Evolutionary conservation across 805 yeast species (phyloP), one percentile per base, ranked within the genome.

Genomic region (Pichia californica): DNA sequence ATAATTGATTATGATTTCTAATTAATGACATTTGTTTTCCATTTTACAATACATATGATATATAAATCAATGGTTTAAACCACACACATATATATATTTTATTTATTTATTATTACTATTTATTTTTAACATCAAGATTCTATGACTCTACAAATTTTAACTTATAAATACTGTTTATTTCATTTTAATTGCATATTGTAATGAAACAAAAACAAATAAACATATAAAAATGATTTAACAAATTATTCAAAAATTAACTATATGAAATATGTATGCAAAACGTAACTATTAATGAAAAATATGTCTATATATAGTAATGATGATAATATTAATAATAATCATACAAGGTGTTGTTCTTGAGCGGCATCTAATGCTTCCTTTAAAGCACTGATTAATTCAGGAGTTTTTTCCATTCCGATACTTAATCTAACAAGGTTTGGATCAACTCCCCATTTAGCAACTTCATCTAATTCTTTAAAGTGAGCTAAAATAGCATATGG

Each of bases 401-500:
- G 71, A 32, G 72, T 69, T 36, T 81, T 86, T 59, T 89, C 98
- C 40, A 88, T 67, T 0, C 98, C 98, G 44, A 89, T 75, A 59
- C 94, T 83, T 43, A 89, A 72, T 58, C 97, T 71, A 38, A 89
- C 79, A 48, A 89, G 65, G 57, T 82, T 74, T 47, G 79, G 68
- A 57, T 86, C 95, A 27, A 88, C 86, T 2, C 93, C 95, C 81
- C 87, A 88, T 53, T 77, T 68, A 40, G 74, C 85, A 19, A 85
- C 81, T 55, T 80, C 88, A 47, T 86, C 91, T 44, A 88, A 65
- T 61, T 88, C 96, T 43, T 70, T 73, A 61, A 79, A 87, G 61
- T 88, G 96, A 3, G 95, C 95, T 46, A 89, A 69, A 37, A 89
- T 76, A 7, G 95, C 74, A 63, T 89, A 89, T 8, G 97, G 96